A percentile compares a stretch with the other conserved stretches of the same genome.
These are phyloP conservation scores for Phoma sp. DNA, from an alignment of 2,329 filamentous ascomycete species.

Conservation along the genomic window DNA sequence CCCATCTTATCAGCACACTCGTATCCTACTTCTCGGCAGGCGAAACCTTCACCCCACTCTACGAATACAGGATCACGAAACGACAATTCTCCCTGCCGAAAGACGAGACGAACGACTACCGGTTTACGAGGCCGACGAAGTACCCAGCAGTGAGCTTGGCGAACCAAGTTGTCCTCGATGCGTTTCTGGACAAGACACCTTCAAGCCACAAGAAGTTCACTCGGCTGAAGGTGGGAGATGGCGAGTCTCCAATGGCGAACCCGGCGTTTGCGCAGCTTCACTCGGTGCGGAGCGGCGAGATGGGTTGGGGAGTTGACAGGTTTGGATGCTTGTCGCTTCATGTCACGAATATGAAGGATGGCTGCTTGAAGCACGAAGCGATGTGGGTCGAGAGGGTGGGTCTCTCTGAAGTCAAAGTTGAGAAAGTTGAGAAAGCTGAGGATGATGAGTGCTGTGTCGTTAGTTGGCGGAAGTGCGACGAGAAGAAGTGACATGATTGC, in stretches of 20 bases:
- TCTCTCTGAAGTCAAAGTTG: neutral
- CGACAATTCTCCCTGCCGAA: too few species aligned
- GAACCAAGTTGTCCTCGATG: too few species aligned
- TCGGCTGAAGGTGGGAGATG: too few species aligned
- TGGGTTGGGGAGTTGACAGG: slow-evolving; percentile 16
- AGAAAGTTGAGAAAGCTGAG: neutral
- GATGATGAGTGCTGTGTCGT: neutral
- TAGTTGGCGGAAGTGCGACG: too few species aligned
- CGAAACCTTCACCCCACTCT: neutral
- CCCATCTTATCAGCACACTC: neutral
- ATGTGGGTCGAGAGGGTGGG: slow-evolving; percentile 3
- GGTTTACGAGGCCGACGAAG: neutral
- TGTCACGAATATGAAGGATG: neutral
- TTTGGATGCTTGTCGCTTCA: slow-evolving; percentile 8
- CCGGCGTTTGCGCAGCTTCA: neutral
- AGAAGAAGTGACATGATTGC: too few species aligned
- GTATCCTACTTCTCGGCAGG: neutral
- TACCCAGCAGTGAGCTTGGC: neutral
- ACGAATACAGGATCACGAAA: neutral
- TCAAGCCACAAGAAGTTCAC: too few species aligned
- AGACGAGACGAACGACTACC: too few species aligned
- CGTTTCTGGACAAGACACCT: too few species aligned
- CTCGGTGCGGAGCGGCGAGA: slow-evolving; percentile 7
- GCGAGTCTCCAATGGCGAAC: neutral
- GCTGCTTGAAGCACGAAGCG: neutral